These are phyloP conservation scores for Agrocybe praecox DNA, from an alignment of 768 basidiomycete genomes.

Conservation along the genomic window DNA sequence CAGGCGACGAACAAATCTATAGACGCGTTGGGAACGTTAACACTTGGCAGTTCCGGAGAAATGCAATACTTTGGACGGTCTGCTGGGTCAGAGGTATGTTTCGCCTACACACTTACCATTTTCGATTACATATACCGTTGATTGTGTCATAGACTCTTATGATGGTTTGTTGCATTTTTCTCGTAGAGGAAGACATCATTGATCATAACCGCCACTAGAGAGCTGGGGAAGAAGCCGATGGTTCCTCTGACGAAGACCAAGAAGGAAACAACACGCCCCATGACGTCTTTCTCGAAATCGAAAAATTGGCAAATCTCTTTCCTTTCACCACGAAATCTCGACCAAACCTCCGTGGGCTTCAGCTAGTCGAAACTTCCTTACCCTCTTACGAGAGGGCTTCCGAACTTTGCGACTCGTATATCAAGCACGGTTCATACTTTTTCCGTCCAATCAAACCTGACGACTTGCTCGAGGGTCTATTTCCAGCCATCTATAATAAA, in stretches of 20 bases:
- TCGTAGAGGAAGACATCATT: background rate
- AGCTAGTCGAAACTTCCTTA: conserved; percentile 39
- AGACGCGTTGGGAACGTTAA: conserved; percentile 66
- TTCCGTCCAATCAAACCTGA: conserved; percentile 52
- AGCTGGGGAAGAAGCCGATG: conserved; percentile 35
- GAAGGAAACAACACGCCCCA: conserved; percentile 6
- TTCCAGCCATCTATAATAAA: conserved; percentile 39
- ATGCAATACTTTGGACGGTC: conserved; percentile 68
- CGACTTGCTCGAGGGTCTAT: conserved; percentile 41
- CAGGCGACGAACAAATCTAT: conserved; percentile 37
- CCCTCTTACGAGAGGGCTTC: conserved; percentile 46
- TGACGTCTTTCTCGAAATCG: conserved; percentile 26
- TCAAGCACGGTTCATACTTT: conserved; percentile 49
- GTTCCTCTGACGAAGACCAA: conserved; percentile 19
- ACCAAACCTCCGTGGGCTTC: conserved; percentile 29
- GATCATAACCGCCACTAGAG: conserved; percentile 10
- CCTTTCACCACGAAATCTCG: conserved; percentile 38
- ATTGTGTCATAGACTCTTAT: conserved; percentile 46
- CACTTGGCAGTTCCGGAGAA: conserved; percentile 60
- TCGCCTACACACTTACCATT: background rate
- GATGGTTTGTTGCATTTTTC: conserved; percentile 27
- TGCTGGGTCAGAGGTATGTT: conserved; percentile 59
- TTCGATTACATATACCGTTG: no score
- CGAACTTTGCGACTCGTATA: conserved; percentile 41
- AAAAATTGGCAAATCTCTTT: conserved; percentile 41